Percentiles rank a stretch among this genome's conserved stretches.
Evolutionary conservation across 2,329 filamentous ascomycete genomes (phyloP).

Genomic region (Coleophoma cylindrospora): DNA sequence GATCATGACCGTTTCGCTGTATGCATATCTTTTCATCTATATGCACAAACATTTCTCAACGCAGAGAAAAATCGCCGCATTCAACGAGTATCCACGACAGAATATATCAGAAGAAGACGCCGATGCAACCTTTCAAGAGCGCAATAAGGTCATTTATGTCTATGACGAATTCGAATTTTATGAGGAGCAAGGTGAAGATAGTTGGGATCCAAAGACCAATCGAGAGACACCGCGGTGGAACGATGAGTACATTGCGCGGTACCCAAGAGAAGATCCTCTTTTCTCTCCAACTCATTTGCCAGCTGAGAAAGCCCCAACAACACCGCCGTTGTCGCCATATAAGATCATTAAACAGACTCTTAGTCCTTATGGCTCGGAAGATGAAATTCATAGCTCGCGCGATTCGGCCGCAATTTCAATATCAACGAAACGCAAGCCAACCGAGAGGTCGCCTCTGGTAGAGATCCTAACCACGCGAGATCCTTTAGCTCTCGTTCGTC

Average conservation of each 20-base stretch:
- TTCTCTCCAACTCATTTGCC: too few species aligned
- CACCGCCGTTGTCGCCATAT: constrained; percentile 1
- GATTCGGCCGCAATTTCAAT: not conserved
- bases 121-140: not conserved
- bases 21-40: constrained; percentile 32
- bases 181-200: not conserved
- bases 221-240: too few species aligned
- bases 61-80: not conserved
- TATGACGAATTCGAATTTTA: constrained; percentile 7
- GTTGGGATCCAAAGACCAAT: too few species aligned
- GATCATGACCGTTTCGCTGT: constrained; percentile 26
- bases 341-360: constrained; percentile 6
- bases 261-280: too few species aligned
- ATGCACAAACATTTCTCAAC: constrained; percentile 16
- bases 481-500: constrained; percentile 6
- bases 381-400: too few species aligned
- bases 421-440: not conserved
- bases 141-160: not conserved
- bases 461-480: constrained; percentile 1
- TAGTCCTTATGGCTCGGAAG: not conserved
- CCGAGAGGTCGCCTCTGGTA: constrained; percentile 1
- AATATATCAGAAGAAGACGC: not conserved
- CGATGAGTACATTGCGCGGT: too few species aligned
- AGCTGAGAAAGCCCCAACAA: not conserved
- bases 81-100: not conserved